These are phyloP conservation scores for Metarhizium guizhouense DNA, from an alignment of 2,329 filamentous ascomycete species.

Conservation along the genomic window DNA sequence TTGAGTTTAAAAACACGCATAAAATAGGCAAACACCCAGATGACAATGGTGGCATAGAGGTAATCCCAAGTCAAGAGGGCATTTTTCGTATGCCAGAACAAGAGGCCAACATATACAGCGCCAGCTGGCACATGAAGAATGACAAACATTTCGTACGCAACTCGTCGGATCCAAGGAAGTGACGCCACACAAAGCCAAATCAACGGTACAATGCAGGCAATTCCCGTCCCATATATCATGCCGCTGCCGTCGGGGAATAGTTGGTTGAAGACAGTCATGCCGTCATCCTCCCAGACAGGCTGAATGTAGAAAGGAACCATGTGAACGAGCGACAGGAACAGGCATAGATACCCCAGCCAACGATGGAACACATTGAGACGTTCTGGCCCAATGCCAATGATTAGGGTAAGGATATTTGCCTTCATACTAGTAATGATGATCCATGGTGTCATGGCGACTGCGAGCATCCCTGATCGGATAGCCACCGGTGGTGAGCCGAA, in stretches of 20 bases:
- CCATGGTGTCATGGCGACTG: constrained; percentile 87
- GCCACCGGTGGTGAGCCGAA: constrained; percentile 84
- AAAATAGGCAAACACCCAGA: constrained; percentile 69
- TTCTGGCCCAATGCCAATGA: constrained; percentile 89
- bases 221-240: constrained; percentile 76
- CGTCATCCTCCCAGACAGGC: constrained; percentile 74
- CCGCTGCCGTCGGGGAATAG: constrained; percentile 58
- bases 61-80: constrained; percentile 87
- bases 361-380: constrained; percentile 87
- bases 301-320: constrained; percentile 85
- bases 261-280: constrained; percentile 58
- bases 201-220: constrained; percentile 73
- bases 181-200: constrained; percentile 79
- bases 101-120: constrained; percentile 68
- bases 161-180: constrained; percentile 64
- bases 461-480: constrained; percentile 82
- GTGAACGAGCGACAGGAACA: constrained; percentile 76
- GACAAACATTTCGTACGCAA: constrained; percentile 81
- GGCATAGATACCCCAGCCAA: constrained; percentile 80
- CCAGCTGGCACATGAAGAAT: constrained; percentile 74
- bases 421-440: constrained; percentile 86
- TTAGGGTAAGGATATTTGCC: constrained; percentile 71
- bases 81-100: constrained; percentile 96
- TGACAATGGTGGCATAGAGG: constrained; percentile 68
- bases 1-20: constrained; percentile 78